Conservation (phyloP, 805 yeast genomes). For the Hanseniaspora lachancei region DNA sequence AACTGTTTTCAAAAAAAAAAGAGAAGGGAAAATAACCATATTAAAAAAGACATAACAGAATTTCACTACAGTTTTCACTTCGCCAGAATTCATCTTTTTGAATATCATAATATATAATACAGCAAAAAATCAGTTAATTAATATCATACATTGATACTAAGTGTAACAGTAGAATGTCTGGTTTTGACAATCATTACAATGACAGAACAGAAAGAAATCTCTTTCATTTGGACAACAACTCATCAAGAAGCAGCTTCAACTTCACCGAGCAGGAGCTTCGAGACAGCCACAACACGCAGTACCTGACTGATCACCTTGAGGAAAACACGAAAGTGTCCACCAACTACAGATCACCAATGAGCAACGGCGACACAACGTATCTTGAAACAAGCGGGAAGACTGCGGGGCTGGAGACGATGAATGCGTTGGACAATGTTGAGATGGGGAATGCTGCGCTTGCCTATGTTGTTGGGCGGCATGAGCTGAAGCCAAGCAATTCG, state of each 20-base stretch:
- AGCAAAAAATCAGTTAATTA: no score
- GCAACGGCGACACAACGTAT: background rate
- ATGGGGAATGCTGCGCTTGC: conserved; percentile 10
- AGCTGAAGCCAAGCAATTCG: background rate
- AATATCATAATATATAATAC: no score
- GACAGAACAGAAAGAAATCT: background rate
- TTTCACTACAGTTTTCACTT: no score
- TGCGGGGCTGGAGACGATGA: background rate
- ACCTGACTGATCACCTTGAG: background rate
- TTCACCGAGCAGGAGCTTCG: background rate
- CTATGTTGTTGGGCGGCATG: conserved; percentile 11
- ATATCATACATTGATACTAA: no score
- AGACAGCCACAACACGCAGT: background rate
- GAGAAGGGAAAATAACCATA: no score
- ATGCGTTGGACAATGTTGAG: background rate
- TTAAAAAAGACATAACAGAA: no score
- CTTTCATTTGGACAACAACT: background rate
- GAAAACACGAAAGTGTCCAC: background rate
- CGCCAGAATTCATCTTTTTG: no score
- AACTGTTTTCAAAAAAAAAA: no score
- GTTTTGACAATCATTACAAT: no score
- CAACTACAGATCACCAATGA: background rate
- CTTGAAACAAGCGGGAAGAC: background rate
- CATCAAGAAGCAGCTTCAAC: background rate
- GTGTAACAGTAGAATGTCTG: no score